These are phyloP conservation scores for Iris pallida DNA, from an alignment of 116 monocot species.

Conservation along the genomic window DNA sequence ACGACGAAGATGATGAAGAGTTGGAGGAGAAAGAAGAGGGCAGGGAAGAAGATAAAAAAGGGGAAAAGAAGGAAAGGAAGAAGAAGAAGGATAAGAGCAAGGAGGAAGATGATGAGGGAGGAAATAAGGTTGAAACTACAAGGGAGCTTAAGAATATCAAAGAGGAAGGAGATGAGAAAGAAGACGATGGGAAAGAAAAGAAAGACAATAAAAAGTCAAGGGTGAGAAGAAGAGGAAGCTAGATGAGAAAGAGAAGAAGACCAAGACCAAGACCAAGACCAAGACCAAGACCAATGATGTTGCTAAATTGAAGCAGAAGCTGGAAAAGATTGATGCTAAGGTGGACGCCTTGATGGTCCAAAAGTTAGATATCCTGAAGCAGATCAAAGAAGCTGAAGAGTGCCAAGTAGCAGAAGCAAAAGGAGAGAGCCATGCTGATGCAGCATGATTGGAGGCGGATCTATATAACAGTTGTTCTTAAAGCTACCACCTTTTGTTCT, in stretches of 20 bases:
- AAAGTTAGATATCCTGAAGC: slow-evolving; percentile 29
- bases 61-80: slow-evolving; percentile 1
- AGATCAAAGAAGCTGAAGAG: slow-evolving; percentile 33
- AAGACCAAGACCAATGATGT: slow-evolving; percentile 18
- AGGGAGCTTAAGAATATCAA: slow-evolving; percentile 3
- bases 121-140: neutral
- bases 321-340: slow-evolving; percentile 43
- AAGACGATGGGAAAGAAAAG: neutral
- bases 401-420: neutral
- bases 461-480: neutral
- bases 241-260: slow-evolving; percentile 1
- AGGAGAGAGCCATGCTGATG: slow-evolving; percentile 7
- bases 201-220: neutral
- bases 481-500: neutral
- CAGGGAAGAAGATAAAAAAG: neutral
- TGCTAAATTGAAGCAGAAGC: slow-evolving; percentile 37
- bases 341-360: slow-evolving; percentile 23
- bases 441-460: neutral
- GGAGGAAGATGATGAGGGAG: neutral
- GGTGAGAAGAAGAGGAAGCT: slow-evolving; percentile 11
- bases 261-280: slow-evolving; percentile 16
- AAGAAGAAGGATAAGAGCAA: neutral
- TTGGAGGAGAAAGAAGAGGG: too few species aligned
- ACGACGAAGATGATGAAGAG: neutral
- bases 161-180: neutral